Conservation (phyloP, 805 yeast genomes). For the Candida parachauliodes region DNA sequence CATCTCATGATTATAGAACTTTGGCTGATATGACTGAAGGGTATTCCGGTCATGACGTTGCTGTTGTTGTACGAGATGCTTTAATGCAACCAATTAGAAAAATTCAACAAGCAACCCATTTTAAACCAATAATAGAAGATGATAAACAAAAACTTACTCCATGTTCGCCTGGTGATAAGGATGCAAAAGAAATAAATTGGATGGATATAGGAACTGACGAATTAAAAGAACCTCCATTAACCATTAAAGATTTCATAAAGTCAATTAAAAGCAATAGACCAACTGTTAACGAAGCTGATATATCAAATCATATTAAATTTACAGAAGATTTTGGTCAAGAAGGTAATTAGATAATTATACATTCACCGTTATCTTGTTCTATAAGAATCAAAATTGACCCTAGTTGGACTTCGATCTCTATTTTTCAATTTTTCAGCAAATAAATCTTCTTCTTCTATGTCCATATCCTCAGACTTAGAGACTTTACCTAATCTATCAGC, state of each 20-base stretch:
- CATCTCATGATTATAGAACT: conserved; percentile 66
- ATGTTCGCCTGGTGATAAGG: conserved; percentile 94
- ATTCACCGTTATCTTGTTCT: conserved; percentile 3
- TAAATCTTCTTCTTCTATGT: conserved; percentile 11
- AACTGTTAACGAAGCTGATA: conserved; percentile 84
- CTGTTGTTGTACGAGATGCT: conserved; percentile 95
- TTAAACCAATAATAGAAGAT: conserved; percentile 54
- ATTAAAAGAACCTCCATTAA: conserved; percentile 82
- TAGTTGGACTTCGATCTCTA: conserved; percentile 20
- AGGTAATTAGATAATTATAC: conserved; percentile 55
- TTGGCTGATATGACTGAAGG: conserved; percentile 95
- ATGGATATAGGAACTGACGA: conserved; percentile 87
- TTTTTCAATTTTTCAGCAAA: conserved; percentile 20
- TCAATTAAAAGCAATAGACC: conserved; percentile 91
- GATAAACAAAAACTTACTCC: conserved; percentile 63
- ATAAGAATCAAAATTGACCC: conserved; percentile 8
- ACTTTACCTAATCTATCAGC: conserved; percentile 20
- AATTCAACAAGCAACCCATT: conserved; percentile 94
- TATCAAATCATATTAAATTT: conserved; percentile 78
- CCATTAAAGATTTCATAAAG: conserved; percentile 88
- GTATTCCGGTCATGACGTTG: conserved; percentile 95
- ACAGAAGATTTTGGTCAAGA: conserved; percentile 97
- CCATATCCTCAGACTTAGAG: background rate
- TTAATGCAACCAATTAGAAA: conserved; percentile 96
- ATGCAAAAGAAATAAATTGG: conserved; percentile 90